Conservation (phyloP, 805 yeast genomes). For the Kluyveromyces aestuarii region DNA sequence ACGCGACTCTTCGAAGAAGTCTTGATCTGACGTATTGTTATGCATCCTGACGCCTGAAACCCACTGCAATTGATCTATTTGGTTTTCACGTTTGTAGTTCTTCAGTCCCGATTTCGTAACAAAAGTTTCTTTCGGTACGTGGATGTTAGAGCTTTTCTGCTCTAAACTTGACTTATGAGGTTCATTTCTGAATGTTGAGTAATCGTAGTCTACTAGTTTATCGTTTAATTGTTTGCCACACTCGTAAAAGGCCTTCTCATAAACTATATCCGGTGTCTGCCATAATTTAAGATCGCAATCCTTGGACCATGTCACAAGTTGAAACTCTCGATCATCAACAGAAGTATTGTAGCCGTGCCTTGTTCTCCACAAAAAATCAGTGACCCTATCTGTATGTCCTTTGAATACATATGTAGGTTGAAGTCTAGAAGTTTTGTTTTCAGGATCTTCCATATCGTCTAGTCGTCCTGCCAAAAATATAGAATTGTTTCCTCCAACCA, state of each 20-base stretch:
- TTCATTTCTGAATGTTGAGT: slow-evolving; percentile 43
- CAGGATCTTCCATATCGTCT: slow-evolving; percentile 3
- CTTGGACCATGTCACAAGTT: slow-evolving; percentile 88
- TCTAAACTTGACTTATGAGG: slow-evolving; percentile 26
- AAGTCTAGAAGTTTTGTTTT: slow-evolving; percentile 24
- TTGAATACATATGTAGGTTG: slow-evolving; percentile 52
- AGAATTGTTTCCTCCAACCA: slow-evolving; percentile 67
- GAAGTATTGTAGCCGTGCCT: slow-evolving; percentile 39
- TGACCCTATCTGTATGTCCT: slow-evolving; percentile 79
- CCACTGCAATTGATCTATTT: slow-evolving; percentile 75
- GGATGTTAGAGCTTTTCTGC: slow-evolving; percentile 26
- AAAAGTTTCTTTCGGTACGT: slow-evolving; percentile 26
- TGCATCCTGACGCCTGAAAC: slow-evolving; percentile 79
- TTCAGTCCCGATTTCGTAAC: slow-evolving; percentile 32
- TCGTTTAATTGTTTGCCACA: slow-evolving; percentile 31
- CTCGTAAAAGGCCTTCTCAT: slow-evolving; percentile 37
- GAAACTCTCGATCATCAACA: slow-evolving; percentile 71
- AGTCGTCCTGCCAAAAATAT: slow-evolving; percentile 28
- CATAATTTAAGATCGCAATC: slow-evolving; percentile 80
- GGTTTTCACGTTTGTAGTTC: slow-evolving; percentile 23
- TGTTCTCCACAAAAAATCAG: slow-evolving; percentile 82
- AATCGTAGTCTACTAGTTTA: slow-evolving; percentile 35
- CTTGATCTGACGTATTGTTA: slow-evolving; percentile 28
- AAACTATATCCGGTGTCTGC: slow-evolving; percentile 49
- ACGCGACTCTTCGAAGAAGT: slow-evolving; percentile 27